These are phyloP conservation scores for Iris macrosiphon DNA, from an alignment of 106 monocot species.

Conservation along the genomic window DNA sequence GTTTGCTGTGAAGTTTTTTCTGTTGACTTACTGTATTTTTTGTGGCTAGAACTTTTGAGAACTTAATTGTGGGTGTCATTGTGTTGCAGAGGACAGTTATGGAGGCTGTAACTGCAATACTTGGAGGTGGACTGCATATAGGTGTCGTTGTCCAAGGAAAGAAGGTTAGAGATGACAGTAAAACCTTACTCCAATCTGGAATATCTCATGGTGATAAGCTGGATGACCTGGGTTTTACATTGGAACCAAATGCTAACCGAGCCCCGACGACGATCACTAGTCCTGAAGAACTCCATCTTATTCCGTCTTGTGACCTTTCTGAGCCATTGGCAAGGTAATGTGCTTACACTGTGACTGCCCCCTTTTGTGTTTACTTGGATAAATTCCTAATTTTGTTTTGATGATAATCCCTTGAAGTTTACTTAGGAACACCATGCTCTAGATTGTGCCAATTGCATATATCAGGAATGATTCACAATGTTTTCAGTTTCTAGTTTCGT, in stretches of 20 bases:
- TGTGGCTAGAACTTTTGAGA: background rate
- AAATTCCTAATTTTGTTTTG: too few relatives aligned
- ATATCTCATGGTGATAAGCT: conserved; percentile 41
- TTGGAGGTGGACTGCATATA: conserved; percentile 49
- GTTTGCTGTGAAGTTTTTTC: too few relatives aligned
- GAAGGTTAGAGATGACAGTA: conserved; percentile 60
- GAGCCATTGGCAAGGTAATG: conserved; percentile 43
- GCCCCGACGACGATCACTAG: conserved; percentile 9
- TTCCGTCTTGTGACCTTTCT: conserved; percentile 19
- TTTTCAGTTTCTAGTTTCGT: too few relatives aligned
- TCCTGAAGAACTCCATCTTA: conserved; percentile 11
- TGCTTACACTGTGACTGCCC: too few relatives aligned
- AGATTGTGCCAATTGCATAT: too few relatives aligned
- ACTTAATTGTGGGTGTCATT: background rate
- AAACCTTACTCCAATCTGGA: conserved; percentile 66
- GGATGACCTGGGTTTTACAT: conserved; percentile 47
- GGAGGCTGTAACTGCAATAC: conserved; percentile 62
- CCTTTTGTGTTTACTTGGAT: too few relatives aligned
- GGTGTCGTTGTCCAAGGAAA: conserved; percentile 64
- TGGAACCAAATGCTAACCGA: conserved; percentile 44
- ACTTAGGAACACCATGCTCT: too few relatives aligned
- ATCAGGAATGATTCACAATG: too few relatives aligned
- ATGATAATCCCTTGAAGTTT: too few relatives aligned
- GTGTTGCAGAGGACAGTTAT: conserved; percentile 61
- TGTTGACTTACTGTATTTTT: too few relatives aligned